Conservation (phyloP, 257 asterid species). For the Primulina eburnea region DNA sequence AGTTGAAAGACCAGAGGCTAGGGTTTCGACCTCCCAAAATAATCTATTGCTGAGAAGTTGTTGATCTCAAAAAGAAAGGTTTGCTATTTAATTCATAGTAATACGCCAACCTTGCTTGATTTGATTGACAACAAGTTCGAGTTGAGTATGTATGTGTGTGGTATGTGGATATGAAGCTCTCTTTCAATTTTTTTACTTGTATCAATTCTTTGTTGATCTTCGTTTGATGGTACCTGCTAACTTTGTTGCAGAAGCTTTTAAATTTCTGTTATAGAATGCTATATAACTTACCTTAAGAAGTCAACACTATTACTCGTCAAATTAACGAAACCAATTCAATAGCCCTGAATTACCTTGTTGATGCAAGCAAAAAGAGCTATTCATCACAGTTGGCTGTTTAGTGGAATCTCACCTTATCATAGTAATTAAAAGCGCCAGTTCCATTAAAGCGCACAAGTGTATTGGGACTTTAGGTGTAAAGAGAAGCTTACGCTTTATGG, state of each 20-base stretch:
- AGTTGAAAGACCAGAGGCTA: conserved; percentile 61
- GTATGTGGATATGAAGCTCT: conserved; percentile 19
- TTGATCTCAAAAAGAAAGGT: conserved; percentile 76
- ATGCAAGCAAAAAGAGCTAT: no score
- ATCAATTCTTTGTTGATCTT: neutral
- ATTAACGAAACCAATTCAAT: neutral
- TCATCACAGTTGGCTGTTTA: neutral
- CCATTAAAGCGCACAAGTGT: no score
- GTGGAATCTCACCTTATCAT: no score
- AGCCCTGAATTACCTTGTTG: neutral
- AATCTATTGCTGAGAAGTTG: conserved; percentile 74
- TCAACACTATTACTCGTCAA: neutral
- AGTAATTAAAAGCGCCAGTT: no score
- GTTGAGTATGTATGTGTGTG: conserved; percentile 3
- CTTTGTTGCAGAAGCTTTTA: neutral
- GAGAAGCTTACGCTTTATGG: no score
- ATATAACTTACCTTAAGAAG: neutral
- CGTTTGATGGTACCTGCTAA: conserved; percentile 1
- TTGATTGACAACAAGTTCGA: neutral
- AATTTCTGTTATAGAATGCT: neutral
- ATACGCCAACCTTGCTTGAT: conserved; percentile 4
- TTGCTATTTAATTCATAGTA: conserved; percentile 13
- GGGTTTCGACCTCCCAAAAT: conserved; percentile 74
- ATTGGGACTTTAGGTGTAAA: no score
- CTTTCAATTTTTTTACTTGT: neutral